Evolutionary conservation across 1,284 basidiomycete genomes (phyloP), one percentile per base, ranked within the genome.

Genomic region (Pseudozyma flocculosa): DNA sequence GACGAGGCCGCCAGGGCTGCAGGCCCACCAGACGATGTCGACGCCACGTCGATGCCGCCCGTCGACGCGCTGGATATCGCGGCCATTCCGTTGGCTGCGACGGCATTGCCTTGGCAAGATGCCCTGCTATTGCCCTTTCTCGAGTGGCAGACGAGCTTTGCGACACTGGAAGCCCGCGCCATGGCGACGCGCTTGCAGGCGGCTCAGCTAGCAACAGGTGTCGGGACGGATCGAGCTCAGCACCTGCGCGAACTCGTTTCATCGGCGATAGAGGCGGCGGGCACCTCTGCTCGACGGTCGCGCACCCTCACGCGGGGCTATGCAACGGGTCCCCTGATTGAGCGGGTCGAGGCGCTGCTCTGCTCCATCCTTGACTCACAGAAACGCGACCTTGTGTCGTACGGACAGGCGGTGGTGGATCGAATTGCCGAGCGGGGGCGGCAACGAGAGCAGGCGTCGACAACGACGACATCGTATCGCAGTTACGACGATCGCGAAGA

Each of bases 401-500:
- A 14, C 15, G 32, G 32, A 3, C 32, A 17, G 3, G 10, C 3
- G 4, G 32, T 34, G 7, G 32, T 34, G 3, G 32, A 34, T 9
- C 32, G 32, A 4, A 34, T 34, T 17, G 32, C 10, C 32, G 32
- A 34, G 32, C 8, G 32, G 32, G 32, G 3, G 4, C 8, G 32
- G 15, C 10, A 13, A 7, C 26, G 26, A 29, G 11, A 5, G n/a
- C n/a, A n/a, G 26, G 11, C 26, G 11, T 11, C 26, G 26, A 29
- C 26, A 29, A 29, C 26, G 26, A 29, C 26, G 26, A 29, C 21
- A 3, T n/a, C n/a, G n/a, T n/a, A n/a, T n/a, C 32, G 54, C 37
- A 55, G 51, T 1, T 58, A 54, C 21, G 59, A 61, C 32, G 63
- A 61, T 30, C 36, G 62, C 4, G 55, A 55, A 4, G 55, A 66